phyloP scores from a whole-genome alignment of 768 basidiomycete species.

The Boletales sp. region DNA sequence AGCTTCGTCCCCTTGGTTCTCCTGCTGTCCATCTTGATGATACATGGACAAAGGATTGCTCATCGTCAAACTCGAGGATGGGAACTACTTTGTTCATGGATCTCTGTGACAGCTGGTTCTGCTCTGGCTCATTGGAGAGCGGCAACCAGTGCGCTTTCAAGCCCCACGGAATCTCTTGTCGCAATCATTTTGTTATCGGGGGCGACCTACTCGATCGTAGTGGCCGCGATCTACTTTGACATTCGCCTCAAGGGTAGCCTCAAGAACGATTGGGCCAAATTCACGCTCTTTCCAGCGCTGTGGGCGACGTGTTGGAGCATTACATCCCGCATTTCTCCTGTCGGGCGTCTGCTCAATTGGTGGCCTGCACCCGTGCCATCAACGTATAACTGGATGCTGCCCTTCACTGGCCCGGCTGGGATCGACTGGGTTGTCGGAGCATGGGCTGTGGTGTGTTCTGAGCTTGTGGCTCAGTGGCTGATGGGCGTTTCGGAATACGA shows the following conservation, averaged over 20 bases:
- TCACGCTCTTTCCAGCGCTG: slow-evolving; percentile 61
- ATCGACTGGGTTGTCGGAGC: slow-evolving; percentile 75
- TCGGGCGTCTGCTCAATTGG: slow-evolving; percentile 75
- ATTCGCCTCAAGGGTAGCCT: slow-evolving; percentile 32
- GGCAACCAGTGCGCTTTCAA: slow-evolving; percentile 55
- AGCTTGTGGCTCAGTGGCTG: slow-evolving; percentile 52
- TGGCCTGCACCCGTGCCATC: slow-evolving; percentile 46
- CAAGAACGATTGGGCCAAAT: slow-evolving; percentile 37
- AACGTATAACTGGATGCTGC: slow-evolving; percentile 64
- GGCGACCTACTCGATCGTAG: slow-evolving; percentile 41
- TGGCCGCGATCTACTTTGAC: slow-evolving; percentile 39
- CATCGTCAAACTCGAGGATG: slow-evolving; percentile 25
- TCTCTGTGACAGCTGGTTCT: slow-evolving; percentile 39
- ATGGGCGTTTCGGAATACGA: slow-evolving; percentile 39
- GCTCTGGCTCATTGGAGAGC: slow-evolving; percentile 41
- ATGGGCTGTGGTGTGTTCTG: slow-evolving; percentile 67
- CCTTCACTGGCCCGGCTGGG: slow-evolving; percentile 52
- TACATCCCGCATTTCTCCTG: slow-evolving; percentile 53
- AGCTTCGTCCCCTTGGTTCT: slow-evolving; percentile 34
- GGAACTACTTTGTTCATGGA: slow-evolving; percentile 33
- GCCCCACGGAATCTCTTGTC: slow-evolving; percentile 43
- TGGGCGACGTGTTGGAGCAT: slow-evolving; percentile 65
- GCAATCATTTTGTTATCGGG: slow-evolving; percentile 42
- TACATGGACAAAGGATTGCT: slow-evolving; percentile 32
- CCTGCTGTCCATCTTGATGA: slow-evolving; percentile 20